phyloP scores from a whole-genome alignment of 2,329 filamentous ascomycete species.

The Metarhizium robertsii region DNA sequence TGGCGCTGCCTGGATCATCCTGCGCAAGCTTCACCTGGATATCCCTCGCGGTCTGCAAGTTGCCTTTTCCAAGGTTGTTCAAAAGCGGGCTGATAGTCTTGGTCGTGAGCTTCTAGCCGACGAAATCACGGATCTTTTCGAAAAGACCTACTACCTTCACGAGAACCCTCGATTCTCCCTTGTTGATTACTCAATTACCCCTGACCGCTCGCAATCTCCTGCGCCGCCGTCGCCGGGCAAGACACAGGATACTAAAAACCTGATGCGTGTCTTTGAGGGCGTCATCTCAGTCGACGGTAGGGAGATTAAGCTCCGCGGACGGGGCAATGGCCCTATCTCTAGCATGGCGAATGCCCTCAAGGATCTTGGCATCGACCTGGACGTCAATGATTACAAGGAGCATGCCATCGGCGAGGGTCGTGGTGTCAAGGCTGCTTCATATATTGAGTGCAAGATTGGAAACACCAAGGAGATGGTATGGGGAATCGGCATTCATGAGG shows the following conservation, averaged over 20 bases:
- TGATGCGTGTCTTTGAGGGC: slow-evolving; percentile 76
- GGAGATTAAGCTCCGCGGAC: slow-evolving; percentile 70
- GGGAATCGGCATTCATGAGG: slow-evolving; percentile 53
- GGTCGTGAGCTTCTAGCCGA: slow-evolving; percentile 74
- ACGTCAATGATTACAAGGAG: slow-evolving; percentile 93
- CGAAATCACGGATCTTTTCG: slow-evolving; percentile 84
- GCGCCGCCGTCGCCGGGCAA: slow-evolving; percentile 58
- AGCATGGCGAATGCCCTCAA: slow-evolving; percentile 75
- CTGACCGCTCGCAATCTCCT: slow-evolving; percentile 71
- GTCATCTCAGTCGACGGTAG: slow-evolving; percentile 72
- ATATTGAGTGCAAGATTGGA: slow-evolving; percentile 75
- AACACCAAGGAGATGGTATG: slow-evolving; percentile 66
- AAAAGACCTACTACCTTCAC: slow-evolving; percentile 76
- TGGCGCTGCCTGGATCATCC: slow-evolving; percentile 88
- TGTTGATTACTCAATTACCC: slow-evolving; percentile 83
- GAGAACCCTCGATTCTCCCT: slow-evolving; percentile 77
- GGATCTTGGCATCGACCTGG: slow-evolving; percentile 71
- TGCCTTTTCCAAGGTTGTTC: slow-evolving; percentile 81
- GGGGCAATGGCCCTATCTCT: slow-evolving; percentile 85
- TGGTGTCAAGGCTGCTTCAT: slow-evolving; percentile 87
- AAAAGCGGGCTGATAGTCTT: slow-evolving; percentile 68
- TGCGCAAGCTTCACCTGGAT: slow-evolving; percentile 80
- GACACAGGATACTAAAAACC: slow-evolving; percentile 66
- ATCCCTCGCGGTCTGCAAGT: slow-evolving; percentile 87
- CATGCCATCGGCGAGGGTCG: slow-evolving; percentile 78